Conservation (phyloP, 257 asterid genomes). For the Solanum infundibuliforme region DNA sequence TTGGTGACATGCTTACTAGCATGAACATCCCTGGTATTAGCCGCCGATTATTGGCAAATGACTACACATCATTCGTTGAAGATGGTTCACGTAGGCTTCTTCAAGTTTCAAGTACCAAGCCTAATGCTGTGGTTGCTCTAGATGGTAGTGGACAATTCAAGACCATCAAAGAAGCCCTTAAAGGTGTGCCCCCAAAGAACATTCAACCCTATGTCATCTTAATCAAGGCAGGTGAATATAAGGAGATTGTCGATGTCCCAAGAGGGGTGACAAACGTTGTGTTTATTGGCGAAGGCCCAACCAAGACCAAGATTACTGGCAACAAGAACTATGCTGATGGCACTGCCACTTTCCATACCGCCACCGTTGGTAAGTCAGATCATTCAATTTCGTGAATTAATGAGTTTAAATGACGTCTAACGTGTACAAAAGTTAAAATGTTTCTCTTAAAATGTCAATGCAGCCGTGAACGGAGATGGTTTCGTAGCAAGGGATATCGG, state of each 20-base stretch:
- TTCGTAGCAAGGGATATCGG: conserved; percentile 40
- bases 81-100: conserved; percentile 9
- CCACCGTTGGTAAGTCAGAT: conserved; percentile 29
- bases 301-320: conserved; percentile 28
- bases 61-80: background rate
- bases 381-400: background rate
- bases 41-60: conserved; percentile 14
- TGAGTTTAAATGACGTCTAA: background rate
- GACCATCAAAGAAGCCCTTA: conserved; percentile 40
- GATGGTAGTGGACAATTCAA: conserved; percentile 57
- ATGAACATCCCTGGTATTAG: conserved; percentile 12
- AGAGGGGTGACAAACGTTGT: conserved; percentile 20
- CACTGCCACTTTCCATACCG: conserved; percentile 15
- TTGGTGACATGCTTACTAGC: conserved; percentile 7
- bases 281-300: conserved; percentile 33
- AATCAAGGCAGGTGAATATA: conserved; percentile 53
- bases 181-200: conserved; percentile 20
- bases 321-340: background rate
- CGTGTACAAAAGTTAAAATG: background rate
- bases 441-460: background rate
- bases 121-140: conserved; percentile 42
- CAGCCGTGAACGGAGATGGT: background rate
- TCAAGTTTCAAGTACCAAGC: conserved; percentile 8
- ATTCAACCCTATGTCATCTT: conserved; percentile 18
- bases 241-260: conserved; percentile 32